Base-by-base conservation (phyloP, 2,329 filamentous ascomycete species). In the Fusarium sp. region DNA sequence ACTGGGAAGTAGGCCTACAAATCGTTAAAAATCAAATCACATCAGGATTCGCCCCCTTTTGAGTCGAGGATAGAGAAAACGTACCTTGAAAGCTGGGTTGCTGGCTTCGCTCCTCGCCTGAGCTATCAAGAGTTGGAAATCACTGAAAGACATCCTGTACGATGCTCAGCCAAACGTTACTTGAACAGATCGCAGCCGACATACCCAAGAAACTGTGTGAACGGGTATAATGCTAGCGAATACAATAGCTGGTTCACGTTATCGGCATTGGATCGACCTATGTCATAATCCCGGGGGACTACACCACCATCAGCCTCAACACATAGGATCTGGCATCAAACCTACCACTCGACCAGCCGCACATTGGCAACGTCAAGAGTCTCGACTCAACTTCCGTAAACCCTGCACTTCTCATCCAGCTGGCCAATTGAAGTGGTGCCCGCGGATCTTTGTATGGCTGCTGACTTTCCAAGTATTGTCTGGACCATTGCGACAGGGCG, bases 401-500 rank as follows among this genome's bases (percentile, higher is more conserved):
- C 0, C 93, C 93, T 13, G 90, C 89, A 51, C 84, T 85, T 49
- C 83, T 84, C 83, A 93, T 87, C 83, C 90, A 86, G 24, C 78
- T 82, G n/a, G 86, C 85, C 69, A 95, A 82, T 48, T 87, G 88
- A 61, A 91, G 83, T 17, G 91, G 89, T 38, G 89, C 88, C 62
- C 92, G 86, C 26, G 91, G 89, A 76, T 94, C 90, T 75, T 94
- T 94, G 59, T 86, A 83, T 24, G 87, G 88, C 66, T 91, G 87
- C 78, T 93, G 82, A 36, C 90, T 88, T 69, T 88, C 84, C 75
- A 92, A 83, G 79, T 93, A 93, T 62, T 85, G 84, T 59, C 86
- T 86, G 54, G 92, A 94, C 92, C 92, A 94, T 73, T 88, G 85
- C 22, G 87, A 86, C 59, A 95, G 84, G 5, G 90, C 92, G 79